Base-by-base conservation (phyloP, 2,329 filamentous ascomycete genomes). In the Rasamsonia emersonii region DNA sequence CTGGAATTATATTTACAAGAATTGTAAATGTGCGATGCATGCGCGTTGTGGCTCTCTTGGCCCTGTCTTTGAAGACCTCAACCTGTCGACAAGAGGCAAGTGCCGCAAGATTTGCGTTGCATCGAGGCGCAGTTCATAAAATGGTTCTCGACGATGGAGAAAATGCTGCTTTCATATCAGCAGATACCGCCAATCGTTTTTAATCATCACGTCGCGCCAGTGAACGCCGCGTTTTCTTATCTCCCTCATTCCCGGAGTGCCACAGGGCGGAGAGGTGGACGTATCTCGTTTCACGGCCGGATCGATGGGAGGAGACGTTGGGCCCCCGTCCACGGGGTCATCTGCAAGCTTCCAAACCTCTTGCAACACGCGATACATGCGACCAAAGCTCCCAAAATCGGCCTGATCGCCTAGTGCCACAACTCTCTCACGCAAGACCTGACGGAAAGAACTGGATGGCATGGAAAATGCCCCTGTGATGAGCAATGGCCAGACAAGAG, bases 171-270 rank as follows among this genome's bases (percentile, higher is more conserved):
- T 33, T 66, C 65, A 94, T 63, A 95, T 88, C 59, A 95, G 75
- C 59, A 95, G 71, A 65, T 86, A 91, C 58, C 93, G 85, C 88
- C 86, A 94, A 47, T 77, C 77, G 67, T 89, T 91, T 65, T 80
- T 76, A 64, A 76, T 77, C 86, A 95, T 94, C 55, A 89, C 76
- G 64, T 93, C 84, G 65, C 89, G 74, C 89, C 89, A 96, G 77
- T 88, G 86, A 61, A 93, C 75, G 65, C 81, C 80, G 54, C 76
- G 78, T 46, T 36, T 43, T 33, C 49, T 50, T 11, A 47, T 41
- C 14, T 49, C 44, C 14, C 43, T 44, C 34, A 38, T 31, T 4
- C 36, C 26, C 17, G 44, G 39, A 10, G 30, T 28, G 5, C 23
- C 21, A 18, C 32, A 31, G 18, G 13, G 18, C 13, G 42, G 41